Base-by-base conservation (phyloP, 1,139 yeast species). In the Blastobotrys arbuscula region DNA sequence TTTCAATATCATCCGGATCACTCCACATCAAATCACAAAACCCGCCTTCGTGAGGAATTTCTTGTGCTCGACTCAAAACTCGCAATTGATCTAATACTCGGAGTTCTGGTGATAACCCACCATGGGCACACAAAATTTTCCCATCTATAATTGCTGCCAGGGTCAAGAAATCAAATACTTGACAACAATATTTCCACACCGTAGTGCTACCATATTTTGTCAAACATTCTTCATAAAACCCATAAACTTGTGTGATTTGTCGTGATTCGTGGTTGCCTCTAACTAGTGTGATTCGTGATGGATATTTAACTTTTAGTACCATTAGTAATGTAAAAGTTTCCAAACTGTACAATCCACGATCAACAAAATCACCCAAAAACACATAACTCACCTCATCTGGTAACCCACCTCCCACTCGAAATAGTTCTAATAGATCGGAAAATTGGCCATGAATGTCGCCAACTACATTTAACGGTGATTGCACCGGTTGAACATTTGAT, bases 391-490 rank as follows among this genome's bases (percentile, higher is more conserved):
- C 76, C 44, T 74, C 74, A 59, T 79, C 83, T 1, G 98, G 98
- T 61, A 94, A 78, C 35, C 97, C 97, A 26, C 98, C 98, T 26
- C 95, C 83, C 41, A 90, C 86, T 58, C 95, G 79, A 66, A 92
- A 92, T 41, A 92, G 74, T 67, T 92, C 97, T 63, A 92, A 73
- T 53, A 92, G 73, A 67, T 92, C 98, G 64, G 92, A 97, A 66
- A 92, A 92, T 68, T 92, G 98, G 7, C 98, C 98, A 68, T 92
- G 98, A 57, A 92, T 95, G 69, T 92, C 98, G 57, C 98, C 98
- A 73, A 97, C 92, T 13, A 92, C 97, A 1, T 97, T 89, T n/a
- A 92, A 97, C 1, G 98, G 98, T 33, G 94, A 81, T 65, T 84
- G 88, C 13, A 92, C 97, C 0, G 98, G 97, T 64, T 92, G 97